phyloP scores from a whole-genome alignment of 73 alveolate genomes.

The Effrenium voratum region DNA sequence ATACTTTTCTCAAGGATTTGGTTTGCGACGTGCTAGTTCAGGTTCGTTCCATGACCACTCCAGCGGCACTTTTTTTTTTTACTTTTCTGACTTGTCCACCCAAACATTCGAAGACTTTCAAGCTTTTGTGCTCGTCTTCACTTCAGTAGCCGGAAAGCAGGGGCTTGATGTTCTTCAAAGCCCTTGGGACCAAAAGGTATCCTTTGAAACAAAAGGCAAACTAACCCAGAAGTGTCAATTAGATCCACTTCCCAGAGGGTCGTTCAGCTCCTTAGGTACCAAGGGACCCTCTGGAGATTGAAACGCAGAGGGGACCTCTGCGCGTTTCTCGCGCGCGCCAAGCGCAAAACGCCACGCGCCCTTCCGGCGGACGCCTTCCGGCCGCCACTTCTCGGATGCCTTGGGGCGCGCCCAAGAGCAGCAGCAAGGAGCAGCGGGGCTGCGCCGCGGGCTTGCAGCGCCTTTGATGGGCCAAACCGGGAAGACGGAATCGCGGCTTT shows the following conservation, averaged over 20 bases:
- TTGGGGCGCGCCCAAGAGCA: constrained; percentile 24
- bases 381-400: constrained; percentile 25
- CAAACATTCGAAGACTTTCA: too few relatives aligned
- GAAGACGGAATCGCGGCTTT: background rate
- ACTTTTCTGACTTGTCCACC: too few relatives aligned
- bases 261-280: background rate
- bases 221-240: background rate
- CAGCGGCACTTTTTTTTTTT: too few relatives aligned
- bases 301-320: background rate
- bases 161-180: too few relatives aligned
- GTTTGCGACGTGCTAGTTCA: too few relatives aligned
- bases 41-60: too few relatives aligned
- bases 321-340: background rate
- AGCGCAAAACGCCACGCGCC: background rate
- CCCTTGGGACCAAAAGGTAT: too few relatives aligned
- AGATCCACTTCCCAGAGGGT: background rate
- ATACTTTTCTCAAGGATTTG: too few relatives aligned
- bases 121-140: too few relatives aligned
- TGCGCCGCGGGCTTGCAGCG: constrained; percentile 48
- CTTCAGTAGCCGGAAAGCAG: too few relatives aligned
- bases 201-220: too few relatives aligned
- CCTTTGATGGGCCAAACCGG: background rate
- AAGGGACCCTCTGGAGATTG: background rate
- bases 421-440: constrained; percentile 49
- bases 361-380: background rate